Base-by-base conservation (phyloP, 2,329 filamentous ascomycete species). In the Dendrostoma leiphaemia region DNA sequence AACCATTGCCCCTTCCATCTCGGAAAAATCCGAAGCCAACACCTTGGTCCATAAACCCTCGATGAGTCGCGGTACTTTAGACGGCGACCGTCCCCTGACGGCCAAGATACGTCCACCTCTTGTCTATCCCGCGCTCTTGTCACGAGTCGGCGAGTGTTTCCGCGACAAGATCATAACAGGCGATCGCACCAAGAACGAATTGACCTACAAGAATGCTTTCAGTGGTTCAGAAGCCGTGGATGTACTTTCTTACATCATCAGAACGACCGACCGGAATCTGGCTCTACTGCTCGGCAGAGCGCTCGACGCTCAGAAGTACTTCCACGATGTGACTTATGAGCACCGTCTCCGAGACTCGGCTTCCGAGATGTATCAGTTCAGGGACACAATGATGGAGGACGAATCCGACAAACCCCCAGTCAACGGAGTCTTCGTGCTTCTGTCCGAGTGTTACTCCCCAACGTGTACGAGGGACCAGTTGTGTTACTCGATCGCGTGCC, bases 271-370 rank as follows among this genome's bases (percentile, higher is more conserved):
- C 71, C 85, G 94, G 56, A 99, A 99, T 68, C 77, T 99, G 57
- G 94, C 94, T 10, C 77, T 99, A 46, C 82, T 99, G 9, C 78
- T 99, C 15, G 94, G 94, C 59, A 84, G 94, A 67, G 91, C 94
- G 38, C 76, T 99, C 57, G 94, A 99, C 73, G 94, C 94, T 23
- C 94, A 99, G 68, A 97, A 97, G 69, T 97, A 96, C 75, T 99
- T 99, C 69, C 94, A 99, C 74, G 94, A 99, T 78, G 94, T 97
- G 48, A 97, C 93, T 1, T 99, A 99, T 71, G 93, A 97, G 64
- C 94, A 99, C 71, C 84, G 94, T 45, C 76, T 99, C 64, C 89
- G 94, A 71, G 94, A 99, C 71, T 95, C 93, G n/a, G 84, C 87
- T 37, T 88, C 87, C 48, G 94, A 99, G 71, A 89, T 99, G 70